Conservation (phyloP, 768 basidiomycete species). For the Lyophyllum atratum region DNA sequence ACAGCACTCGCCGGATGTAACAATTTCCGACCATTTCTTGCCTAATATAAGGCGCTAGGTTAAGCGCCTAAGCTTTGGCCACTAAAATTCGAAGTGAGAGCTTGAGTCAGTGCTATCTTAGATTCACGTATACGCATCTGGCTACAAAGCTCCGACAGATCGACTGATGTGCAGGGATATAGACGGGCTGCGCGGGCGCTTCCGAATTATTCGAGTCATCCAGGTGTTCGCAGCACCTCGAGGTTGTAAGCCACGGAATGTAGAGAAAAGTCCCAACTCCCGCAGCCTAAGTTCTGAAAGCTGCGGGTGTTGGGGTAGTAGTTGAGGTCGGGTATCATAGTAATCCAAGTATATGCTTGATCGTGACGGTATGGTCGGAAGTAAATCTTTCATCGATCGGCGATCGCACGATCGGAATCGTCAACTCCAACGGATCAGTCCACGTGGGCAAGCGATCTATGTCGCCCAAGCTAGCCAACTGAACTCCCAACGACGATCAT, state of each 20-base stretch:
- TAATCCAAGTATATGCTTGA: too few species aligned
- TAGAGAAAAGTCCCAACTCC: neutral
- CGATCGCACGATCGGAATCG: neutral
- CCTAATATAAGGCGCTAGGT: neutral
- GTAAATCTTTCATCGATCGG: neutral
- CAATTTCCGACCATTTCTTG: neutral
- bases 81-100: neutral
- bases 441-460: neutral
- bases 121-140: neutral
- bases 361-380: neutral
- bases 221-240: neutral
- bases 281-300: neutral
- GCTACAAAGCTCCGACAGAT: neutral
- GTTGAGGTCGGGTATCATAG: too few species aligned
- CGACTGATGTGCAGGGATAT: neutral
- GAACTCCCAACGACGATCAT: neutral
- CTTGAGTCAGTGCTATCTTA: neutral
- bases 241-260: neutral
- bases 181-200: neutral
- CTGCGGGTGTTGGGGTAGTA: neutral
- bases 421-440: neutral
- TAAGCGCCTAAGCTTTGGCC: neutral
- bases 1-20: neutral
- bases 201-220: neutral
- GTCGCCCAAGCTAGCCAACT: neutral